A percentile compares a stretch with the other conserved stretches of the same genome.
These are phyloP conservation scores for Salpingoeca rosetta DNA, from an alignment of 78 protist species.

Conservation along the genomic window DNA sequence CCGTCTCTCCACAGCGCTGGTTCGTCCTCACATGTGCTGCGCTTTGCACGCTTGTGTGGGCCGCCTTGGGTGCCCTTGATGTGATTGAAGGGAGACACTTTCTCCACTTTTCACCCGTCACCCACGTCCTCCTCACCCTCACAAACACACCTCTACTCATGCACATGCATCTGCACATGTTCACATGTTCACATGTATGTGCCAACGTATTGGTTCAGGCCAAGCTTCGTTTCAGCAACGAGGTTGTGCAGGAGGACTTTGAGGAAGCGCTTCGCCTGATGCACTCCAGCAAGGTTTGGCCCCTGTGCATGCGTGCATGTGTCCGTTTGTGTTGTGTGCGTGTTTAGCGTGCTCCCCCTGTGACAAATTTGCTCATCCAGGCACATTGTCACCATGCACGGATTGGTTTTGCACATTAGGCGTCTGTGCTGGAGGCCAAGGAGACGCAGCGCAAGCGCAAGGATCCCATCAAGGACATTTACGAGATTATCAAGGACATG, in stretches of 20 bases:
- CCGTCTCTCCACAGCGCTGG: slow-evolving; percentile 87
- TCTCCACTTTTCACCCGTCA: not conserved
- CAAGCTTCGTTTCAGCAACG: slow-evolving; percentile 30
- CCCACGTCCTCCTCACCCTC: not conserved
- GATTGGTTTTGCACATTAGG: no score
- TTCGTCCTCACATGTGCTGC: not conserved
- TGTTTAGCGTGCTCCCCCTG: no score
- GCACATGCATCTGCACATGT: no score
- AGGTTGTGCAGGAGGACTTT: slow-evolving; percentile 43
- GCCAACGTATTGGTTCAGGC: slow-evolving; percentile 10
- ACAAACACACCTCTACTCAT: not conserved
- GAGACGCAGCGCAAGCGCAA: no score
- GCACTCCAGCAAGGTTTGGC: slow-evolving; percentile 25
- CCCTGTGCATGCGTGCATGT: no score
- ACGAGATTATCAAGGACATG: no score
- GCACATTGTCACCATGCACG: no score
- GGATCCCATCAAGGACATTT: no score
- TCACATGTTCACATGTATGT: not conserved
- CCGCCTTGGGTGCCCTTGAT: not conserved
- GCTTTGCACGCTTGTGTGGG: not conserved
- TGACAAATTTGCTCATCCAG: no score
- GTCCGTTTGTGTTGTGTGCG: no score
- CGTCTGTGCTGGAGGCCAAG: no score
- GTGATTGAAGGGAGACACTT: not conserved
- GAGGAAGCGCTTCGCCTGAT: slow-evolving; percentile 71